Percentiles rank a stretch among this genome's conserved stretches.
Conservation (phyloP, 495 filamentous ascomycete species). For the Penicillium subrubescens region DNA sequence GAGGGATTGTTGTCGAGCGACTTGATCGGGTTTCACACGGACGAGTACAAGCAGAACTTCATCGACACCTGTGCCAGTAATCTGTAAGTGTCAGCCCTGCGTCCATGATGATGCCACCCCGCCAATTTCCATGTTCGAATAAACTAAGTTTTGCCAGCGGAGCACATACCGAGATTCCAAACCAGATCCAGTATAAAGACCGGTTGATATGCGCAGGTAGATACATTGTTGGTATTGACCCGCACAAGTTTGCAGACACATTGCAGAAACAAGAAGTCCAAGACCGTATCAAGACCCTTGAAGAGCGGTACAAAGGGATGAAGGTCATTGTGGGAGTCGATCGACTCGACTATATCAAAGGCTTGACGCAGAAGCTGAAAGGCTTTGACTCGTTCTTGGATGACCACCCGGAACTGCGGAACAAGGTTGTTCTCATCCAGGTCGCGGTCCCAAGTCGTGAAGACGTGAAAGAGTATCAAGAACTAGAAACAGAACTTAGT, state of each 20-base stretch:
- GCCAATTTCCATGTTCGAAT: slow-evolving; percentile 53
- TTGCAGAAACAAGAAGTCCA: slow-evolving; percentile 72
- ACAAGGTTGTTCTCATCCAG: slow-evolving; percentile 89
- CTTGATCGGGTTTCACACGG: slow-evolving; percentile 91
- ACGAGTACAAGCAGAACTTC: slow-evolving; percentile 91
- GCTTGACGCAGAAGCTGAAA: slow-evolving; percentile 91
- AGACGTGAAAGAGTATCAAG: slow-evolving; percentile 96
- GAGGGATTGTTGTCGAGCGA: slow-evolving; percentile 81
- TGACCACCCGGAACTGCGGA: slow-evolving; percentile 88
- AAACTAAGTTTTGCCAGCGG: slow-evolving; percentile 15
- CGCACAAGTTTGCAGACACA: slow-evolving; percentile 82
- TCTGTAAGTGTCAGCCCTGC: slow-evolving; percentile 56
- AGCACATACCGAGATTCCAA: slow-evolving; percentile 43
- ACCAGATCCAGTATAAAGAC: slow-evolving; percentile 76
- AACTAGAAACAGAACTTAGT: slow-evolving; percentile 84
- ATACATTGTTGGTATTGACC: slow-evolving; percentile 93
- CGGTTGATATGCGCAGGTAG: slow-evolving; percentile 74
- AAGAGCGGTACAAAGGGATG: slow-evolving; percentile 80
- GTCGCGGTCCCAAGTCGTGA: slow-evolving; percentile 89
- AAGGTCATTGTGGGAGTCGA: slow-evolving; percentile 94
- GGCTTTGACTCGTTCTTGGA: slow-evolving; percentile 88
- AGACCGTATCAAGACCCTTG: slow-evolving; percentile 73
- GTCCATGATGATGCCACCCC: not conserved
- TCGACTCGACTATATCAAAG: slow-evolving; percentile 93
- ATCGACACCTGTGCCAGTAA: slow-evolving; percentile 81